Evolutionary conservation across 345 rosid genomes (phyloP), one percentile per base, ranked within the genome.

Genomic region (Brassica carinata): DNA sequence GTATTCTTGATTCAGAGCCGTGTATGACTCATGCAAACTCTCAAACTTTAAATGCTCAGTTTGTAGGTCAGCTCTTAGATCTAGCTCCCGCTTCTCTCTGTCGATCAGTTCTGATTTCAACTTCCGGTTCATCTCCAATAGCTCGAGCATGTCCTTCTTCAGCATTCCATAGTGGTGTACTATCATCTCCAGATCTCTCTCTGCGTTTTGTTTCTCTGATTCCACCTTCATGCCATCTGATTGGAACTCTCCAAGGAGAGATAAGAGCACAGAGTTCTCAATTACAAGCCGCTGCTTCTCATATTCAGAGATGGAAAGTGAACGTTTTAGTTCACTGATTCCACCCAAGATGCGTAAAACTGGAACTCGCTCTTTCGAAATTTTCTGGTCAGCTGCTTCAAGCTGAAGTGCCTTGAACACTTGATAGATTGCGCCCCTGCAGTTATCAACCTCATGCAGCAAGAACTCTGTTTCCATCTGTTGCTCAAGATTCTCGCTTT

Each of bases 401-500:
- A 77, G 82, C 69, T 90, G 96, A 85, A 95, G 90, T 64, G 94
- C 90, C 83, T 77, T 85, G 74, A 89, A 87, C 53, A 94, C 84
- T 82, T 82, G 88, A 83, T 80, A 82, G 79, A 96, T 89, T 31
- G 88, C 94, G 15, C 71, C 67, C 74, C 93, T 90, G 83, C 89
- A 86, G 72, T 79, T 85, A 43, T 88, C 87, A 72, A 90, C 78
- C 85, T 93, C 91, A 81, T 90, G 88, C 63, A 89, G 82, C 83
- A 96, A 83, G 81, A 84, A 86, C 40, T 92, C 90, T 15, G 85
- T 80, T 82, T 93, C 94, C 78, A 87, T 82, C 83, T 89, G 90
- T 85, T 86, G 95, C 86, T 89, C 94, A 7, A 89, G 89, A 81
- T 90, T 93, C 85, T 96, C 99, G 40, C 85, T 86, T 86, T 91